Evolutionary conservation across 805 yeast genomes (phyloP), one percentile per base, ranked within the genome.

Genomic region (Candida namnaoensis): DNA sequence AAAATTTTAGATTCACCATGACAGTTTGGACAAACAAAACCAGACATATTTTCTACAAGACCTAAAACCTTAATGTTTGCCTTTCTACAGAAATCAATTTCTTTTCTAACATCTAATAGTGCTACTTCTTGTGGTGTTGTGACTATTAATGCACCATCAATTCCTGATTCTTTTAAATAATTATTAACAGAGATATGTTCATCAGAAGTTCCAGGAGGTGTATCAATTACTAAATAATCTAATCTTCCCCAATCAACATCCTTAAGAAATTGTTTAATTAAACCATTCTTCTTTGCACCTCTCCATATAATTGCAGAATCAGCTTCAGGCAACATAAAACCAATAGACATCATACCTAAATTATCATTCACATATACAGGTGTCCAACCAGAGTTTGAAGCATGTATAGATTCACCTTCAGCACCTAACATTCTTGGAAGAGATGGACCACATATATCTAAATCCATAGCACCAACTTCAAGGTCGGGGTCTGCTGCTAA

Each of bases 101-200:
- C 99, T 61, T 93, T 93, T 43, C 99, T 69, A 5, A 93, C 99
- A 57, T 93, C 99, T 37, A 93, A 64, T 35, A 93, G 65, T 0
- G 99, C 95, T 19, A 91, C 98, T 60, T 93, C 99, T 62, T 93
- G 99, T 0, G 99, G 99, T 0, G 99, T 93, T 0, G 99, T 91
- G 32, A 93, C 93, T 3, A 93, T 74, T 28, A 93, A 68, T 0
- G 99, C 99, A 1, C 99, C 99, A 58, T 91, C 97, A 2, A 93
- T 80, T 0, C 96, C 96, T 5, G 83, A 78, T 32, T 87, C 95
- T 53, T 86, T 84, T 74, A 93, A 67, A 56, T 86, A 90, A 40
- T 85, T 80, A 30, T 90, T 86, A 30, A 93, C 90, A 7, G 95
- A 81, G 35, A 93, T 71, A 62, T 93, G 99, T 60, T 93, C 99